These are phyloP conservation scores for Coleophoma cylindrospora DNA, from an alignment of 2,329 filamentous ascomycete genomes.

Conservation along the genomic window DNA sequence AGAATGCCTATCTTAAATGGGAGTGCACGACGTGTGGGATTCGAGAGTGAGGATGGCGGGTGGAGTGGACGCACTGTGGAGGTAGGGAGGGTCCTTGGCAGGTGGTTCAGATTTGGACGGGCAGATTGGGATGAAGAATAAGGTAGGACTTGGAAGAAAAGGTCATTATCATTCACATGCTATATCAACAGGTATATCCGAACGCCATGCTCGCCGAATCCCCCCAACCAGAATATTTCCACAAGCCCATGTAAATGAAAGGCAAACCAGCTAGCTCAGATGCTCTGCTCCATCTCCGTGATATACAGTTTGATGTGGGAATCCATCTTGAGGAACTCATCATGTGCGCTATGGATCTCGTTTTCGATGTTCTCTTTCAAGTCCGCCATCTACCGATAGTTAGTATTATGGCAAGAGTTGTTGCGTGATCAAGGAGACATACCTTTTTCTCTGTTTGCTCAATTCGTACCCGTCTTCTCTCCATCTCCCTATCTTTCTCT, in stretches of 20 bases:
- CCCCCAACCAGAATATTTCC: constrained; percentile 4
- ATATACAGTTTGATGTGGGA: constrained; percentile 97
- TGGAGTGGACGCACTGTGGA: constrained; percentile 57
- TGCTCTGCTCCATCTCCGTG: constrained; percentile 94
- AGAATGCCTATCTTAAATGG: constrained; percentile 59
- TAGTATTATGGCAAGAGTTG: constrained; percentile 16
- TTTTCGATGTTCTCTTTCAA: constrained; percentile 96
- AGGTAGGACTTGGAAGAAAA: background rate
- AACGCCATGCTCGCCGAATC: constrained; percentile 15
- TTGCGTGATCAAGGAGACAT: constrained; percentile 22
- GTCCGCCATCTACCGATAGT: constrained; percentile 74
- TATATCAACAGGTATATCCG: constrained; percentile 25
- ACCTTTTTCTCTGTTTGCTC: constrained; percentile 99
- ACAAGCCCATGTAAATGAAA: constrained; percentile 3
- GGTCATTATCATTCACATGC: constrained; percentile 21
- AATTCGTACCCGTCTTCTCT: constrained; percentile 85
- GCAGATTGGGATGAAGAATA: constrained; percentile 28
- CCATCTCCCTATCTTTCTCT: constrained; percentile 87
- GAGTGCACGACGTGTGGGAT: constrained; percentile 37
- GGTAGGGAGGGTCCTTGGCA: constrained; percentile 49
- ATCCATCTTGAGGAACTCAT: constrained; percentile 97
- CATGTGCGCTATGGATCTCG: constrained; percentile 83
- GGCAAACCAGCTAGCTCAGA: constrained; percentile 28
- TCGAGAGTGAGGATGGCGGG: constrained; percentile 39
- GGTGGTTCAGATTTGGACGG: constrained; percentile 58